Evolutionary conservation across 2,329 filamentous ascomycete genomes (phyloP).

Genomic region (Trichoderma sp.): DNA sequence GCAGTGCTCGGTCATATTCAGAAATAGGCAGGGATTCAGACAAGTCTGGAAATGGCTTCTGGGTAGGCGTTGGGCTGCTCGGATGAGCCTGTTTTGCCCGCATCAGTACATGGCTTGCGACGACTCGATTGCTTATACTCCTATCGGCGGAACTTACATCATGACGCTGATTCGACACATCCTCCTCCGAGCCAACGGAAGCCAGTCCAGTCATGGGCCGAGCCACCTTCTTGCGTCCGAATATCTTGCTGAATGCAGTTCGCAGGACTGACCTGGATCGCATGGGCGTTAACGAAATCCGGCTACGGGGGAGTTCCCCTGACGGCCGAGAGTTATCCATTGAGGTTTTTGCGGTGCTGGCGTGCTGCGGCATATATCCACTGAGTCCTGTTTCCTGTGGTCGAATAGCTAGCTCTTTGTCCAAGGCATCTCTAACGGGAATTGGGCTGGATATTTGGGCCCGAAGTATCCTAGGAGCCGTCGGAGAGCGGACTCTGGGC

Average conservation of each 20-base stretch:
- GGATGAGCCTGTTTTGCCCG: slow-evolving; percentile 33
- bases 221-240: slow-evolving; percentile 59
- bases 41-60: slow-evolving; percentile 51
- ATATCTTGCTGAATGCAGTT: slow-evolving; percentile 58
- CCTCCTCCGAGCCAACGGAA: slow-evolving; percentile 16
- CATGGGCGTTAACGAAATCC: slow-evolving; percentile 18
- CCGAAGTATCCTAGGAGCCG: slow-evolving; percentile 50
- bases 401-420: slow-evolving; percentile 58
- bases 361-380: not conserved
- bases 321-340: slow-evolving; percentile 20
- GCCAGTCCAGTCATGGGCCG: slow-evolving; percentile 28
- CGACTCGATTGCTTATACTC: no score
- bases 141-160: slow-evolving; percentile 48
- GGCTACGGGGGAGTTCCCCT: slow-evolving; percentile 4
- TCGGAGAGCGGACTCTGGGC: slow-evolving; percentile 17
- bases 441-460: slow-evolving; percentile 65
- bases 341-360: not conserved
- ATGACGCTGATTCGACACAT: slow-evolving; percentile 43
- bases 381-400: not conserved
- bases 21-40: slow-evolving; percentile 62
- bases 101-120: slow-evolving; percentile 14
- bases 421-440: slow-evolving; percentile 52
- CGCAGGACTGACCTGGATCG: slow-evolving; percentile 56
- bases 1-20: slow-evolving; percentile 61
- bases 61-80: slow-evolving; percentile 47